phyloP scores from a whole-genome alignment of 768 basidiomycete genomes.

The Suillus subalutaceus region DNA sequence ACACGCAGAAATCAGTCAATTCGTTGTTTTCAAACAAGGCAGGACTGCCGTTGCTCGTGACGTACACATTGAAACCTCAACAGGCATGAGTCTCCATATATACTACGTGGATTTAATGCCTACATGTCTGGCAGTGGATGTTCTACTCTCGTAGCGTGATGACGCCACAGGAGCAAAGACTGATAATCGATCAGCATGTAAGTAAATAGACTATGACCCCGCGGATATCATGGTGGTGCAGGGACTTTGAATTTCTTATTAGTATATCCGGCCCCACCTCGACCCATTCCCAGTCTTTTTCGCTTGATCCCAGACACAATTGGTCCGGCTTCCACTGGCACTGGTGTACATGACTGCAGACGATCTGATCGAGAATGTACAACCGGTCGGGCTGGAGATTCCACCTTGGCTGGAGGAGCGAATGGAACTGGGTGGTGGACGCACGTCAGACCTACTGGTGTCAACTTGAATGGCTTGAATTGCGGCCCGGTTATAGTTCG shows the following conservation, averaged over 20 bases:
- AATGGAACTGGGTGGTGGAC: neutral
- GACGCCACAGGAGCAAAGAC: neutral
- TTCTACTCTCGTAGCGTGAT: neutral
- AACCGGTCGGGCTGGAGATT: neutral
- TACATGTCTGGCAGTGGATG: neutral
- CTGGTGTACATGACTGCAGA: neutral
- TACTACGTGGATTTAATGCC: neutral
- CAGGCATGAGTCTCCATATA: neutral
- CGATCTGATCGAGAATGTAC: slow-evolving; percentile 4
- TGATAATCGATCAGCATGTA: neutral
- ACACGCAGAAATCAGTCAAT: neutral
- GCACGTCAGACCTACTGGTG: neutral
- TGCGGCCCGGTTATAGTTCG: neutral
- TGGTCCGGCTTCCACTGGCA: neutral
- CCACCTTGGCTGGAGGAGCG: neutral
- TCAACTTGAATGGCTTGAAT: neutral
- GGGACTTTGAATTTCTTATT: slow-evolving; percentile 78
- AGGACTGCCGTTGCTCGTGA: neutral
- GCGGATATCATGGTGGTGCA: neutral
- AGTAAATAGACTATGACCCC: slow-evolving; percentile 6
- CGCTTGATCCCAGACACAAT: slow-evolving; percentile 45
- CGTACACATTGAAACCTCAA: neutral
- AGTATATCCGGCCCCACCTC: slow-evolving; percentile 48
- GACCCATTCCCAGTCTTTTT: slow-evolving; percentile 66
- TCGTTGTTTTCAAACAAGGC: neutral